phyloP scores from a whole-genome alignment of 2,329 filamentous ascomycete species.

The Colletotrichum cereale region DNA sequence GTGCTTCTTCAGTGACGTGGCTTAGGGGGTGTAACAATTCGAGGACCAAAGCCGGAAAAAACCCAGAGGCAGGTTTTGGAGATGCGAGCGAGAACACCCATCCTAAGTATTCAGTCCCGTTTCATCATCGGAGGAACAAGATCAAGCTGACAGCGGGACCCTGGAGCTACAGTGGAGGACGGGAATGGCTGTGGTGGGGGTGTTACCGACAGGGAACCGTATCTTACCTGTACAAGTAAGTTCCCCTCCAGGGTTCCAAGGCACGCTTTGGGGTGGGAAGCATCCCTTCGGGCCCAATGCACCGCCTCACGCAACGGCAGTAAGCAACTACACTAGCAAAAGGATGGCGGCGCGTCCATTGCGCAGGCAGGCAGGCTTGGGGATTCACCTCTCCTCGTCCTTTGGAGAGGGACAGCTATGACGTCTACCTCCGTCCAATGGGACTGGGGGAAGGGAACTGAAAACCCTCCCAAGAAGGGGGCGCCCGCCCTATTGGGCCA shows the following conservation, averaged over 20 bases:
- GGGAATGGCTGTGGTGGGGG: conserved; percentile 17
- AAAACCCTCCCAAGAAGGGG: conserved; percentile 19
- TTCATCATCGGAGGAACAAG: conserved; percentile 34
- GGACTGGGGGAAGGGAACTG: conserved; percentile 19
- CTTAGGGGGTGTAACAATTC: neutral
- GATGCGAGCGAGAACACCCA: conserved; percentile 1
- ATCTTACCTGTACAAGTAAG: too few relatives aligned
- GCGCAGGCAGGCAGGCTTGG: conserved; percentile 3
- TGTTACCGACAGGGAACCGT: neutral
- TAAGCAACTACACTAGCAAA: neutral
- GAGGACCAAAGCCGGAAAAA: neutral
- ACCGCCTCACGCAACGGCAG: neutral
- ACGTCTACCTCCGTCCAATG: conserved; percentile 32
- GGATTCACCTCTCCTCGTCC: neutral
- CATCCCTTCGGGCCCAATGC: neutral
- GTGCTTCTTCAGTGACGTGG: neutral
- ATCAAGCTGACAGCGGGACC: conserved; percentile 35
- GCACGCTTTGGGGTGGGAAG: neutral
- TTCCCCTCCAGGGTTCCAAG: conserved; percentile 3
- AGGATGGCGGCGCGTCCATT: neutral
- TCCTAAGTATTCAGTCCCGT: conserved; percentile 28
- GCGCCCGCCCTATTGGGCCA: neutral
- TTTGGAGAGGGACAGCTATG: conserved; percentile 10
- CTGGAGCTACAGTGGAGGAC: conserved; percentile 19
- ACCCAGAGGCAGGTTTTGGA: conserved; percentile 1